These are phyloP conservation scores for Pyrrhoderma noxium DNA, from an alignment of 1,284 basidiomycete species.

Conservation along the genomic window DNA sequence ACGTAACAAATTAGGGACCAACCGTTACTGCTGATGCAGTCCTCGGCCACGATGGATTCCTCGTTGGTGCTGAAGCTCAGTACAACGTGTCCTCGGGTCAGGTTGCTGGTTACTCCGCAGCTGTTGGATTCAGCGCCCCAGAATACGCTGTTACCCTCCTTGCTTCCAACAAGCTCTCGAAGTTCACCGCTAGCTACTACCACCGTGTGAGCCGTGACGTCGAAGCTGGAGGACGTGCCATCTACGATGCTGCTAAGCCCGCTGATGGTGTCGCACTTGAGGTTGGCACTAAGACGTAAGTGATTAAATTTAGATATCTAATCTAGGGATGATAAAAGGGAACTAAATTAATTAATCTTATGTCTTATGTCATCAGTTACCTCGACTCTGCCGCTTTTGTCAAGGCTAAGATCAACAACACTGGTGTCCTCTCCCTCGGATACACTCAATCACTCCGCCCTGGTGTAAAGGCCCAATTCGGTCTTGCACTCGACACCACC, in stretches of 20 bases:
- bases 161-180: conserved; percentile 90
- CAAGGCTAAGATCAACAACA: conserved; percentile 99
- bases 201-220: conserved; percentile 94
- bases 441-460: conserved; percentile 93
- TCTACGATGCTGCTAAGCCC: conserved; percentile 93
- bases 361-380: conserved; percentile 39
- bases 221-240: conserved; percentile 96
- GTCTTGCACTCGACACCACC: conserved; percentile 87
- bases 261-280: conserved; percentile 87
- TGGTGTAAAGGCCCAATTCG: conserved; percentile 92
- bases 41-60: conserved; percentile 95
- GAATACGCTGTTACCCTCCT: conserved; percentile 96
- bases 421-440: conserved; percentile 82
- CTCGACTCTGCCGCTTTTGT: conserved; percentile 87
- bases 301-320: conserved; percentile 19
- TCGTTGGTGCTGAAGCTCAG: conserved; percentile 91
- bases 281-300: conserved; percentile 92
- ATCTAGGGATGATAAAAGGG: no score
- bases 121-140: conserved; percentile 90
- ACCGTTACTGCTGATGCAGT: conserved; percentile 96
- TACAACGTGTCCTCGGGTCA: conserved; percentile 96
- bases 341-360: conserved; percentile 2
- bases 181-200: conserved; percentile 97
- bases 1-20: conserved; percentile 61
- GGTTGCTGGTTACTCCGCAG: conserved; percentile 88